Base-by-base conservation (phyloP, 495 filamentous ascomycete species). In the Talaromyces borbonicus region DNA sequence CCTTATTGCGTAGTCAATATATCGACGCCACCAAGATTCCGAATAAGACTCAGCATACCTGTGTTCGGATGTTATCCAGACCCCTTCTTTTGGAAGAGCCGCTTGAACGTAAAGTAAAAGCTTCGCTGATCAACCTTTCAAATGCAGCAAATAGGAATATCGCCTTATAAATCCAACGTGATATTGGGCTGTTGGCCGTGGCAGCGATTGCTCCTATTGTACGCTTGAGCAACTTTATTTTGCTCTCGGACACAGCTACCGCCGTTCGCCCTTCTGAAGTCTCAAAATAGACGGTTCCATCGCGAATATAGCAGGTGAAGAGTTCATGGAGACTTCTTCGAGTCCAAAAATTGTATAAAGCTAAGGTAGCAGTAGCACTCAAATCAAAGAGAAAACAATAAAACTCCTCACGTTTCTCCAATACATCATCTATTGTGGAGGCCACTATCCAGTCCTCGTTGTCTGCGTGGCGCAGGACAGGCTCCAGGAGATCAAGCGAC, bases 381-480 rank as follows among this genome's bases (percentile, higher is more conserved):
- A 46, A 46, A 16, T 24, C 19, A n/a, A 33, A 26, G 11, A 46
- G 15, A 31, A 23, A 4, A 16, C 15, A 46, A 35, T 19, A 23
- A 30, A 46, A 46, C 12, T 24, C 43, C n/a, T 46, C 29, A 32
- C 23, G 43, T 32, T 33, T 30, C 30, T 29, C 12, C 19, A 46
- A 32, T 12, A 46, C 11, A 23, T 9, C 31, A 22, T 46, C 43
- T 46, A 24, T 20, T 30, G 19, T 16, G n/a, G 20, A 26, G 23
- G 22, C 29, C 8, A 31, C 7, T 4, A 3, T 8, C 26, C 8
- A 18, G 25, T 44, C 15, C 14, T 44, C 41, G 6, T 24, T 44
- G 12, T 18, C 41, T 30, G 31, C 14, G 11, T 8, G 29, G 41
- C 16, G 29, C 8, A 30, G 16, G 11, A 44, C 20, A 26, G 26